A percentile compares a stretch with the other conserved stretches of the same genome.
Evolutionary conservation across 2,329 filamentous ascomycete genomes (phyloP).

Genomic region (Fonsecaea pedrosoi): DNA sequence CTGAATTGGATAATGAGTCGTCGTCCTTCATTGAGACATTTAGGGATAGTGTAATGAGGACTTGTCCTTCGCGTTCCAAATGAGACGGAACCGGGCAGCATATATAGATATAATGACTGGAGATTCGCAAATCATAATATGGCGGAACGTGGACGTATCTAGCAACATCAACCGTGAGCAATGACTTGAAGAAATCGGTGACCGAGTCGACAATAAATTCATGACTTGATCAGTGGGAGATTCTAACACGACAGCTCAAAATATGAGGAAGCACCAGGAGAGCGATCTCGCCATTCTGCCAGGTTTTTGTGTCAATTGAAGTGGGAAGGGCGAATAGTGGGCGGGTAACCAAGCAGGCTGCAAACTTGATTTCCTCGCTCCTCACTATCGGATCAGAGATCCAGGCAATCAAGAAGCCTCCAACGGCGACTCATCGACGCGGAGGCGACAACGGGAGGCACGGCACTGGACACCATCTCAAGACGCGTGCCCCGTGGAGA

Average conservation of each 20-base stretch:
- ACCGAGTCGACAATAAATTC: neutral
- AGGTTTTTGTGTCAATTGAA: slow-evolving; percentile 11
- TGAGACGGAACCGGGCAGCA: neutral
- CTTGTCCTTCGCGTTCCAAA: neutral
- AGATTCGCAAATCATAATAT: neutral
- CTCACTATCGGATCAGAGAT: slow-evolving; percentile 11
- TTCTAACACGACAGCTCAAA: neutral
- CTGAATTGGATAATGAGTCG: neutral
- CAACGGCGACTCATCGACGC: slow-evolving; percentile 8
- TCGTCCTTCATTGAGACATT: neutral
- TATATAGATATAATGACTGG: neutral
- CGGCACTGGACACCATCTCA: slow-evolving; percentile 1
- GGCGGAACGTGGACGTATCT: neutral
- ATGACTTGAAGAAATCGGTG: neutral
- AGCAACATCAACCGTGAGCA: neutral
- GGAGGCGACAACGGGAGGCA: slow-evolving; percentile 10
- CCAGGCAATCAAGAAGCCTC: slow-evolving; percentile 14
- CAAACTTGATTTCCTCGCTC: slow-evolving; percentile 10
- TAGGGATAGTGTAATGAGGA: neutral
- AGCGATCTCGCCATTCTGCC: slow-evolving; percentile 13
- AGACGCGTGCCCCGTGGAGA: slow-evolving; percentile 11
- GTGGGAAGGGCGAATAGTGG: slow-evolving; percentile 22
- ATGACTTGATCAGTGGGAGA: neutral
- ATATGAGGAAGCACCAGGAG: neutral
- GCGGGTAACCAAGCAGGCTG: slow-evolving; percentile 14